These are phyloP conservation scores for Vitis vinifera DNA, from an alignment of 164 flowering plant species.

Conservation along the genomic window DNA sequence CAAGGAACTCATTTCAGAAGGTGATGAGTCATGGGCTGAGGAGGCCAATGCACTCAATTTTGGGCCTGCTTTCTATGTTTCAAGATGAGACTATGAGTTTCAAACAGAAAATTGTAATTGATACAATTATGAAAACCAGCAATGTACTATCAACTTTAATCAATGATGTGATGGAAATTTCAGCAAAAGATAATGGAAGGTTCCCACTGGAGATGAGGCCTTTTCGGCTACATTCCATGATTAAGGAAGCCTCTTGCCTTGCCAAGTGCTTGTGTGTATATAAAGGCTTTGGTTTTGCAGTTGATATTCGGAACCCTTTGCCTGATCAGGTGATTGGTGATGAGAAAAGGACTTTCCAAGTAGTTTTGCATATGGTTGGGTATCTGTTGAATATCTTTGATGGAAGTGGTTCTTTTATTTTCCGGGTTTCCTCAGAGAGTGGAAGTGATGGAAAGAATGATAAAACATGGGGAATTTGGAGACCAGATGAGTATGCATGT, in stretches of 20 bases:
- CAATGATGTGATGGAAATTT: slow-evolving; percentile 50
- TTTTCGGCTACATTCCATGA: slow-evolving; percentile 49
- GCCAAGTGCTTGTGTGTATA: slow-evolving; percentile 47
- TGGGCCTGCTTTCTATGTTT: slow-evolving; percentile 54
- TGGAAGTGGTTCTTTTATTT: slow-evolving; percentile 22
- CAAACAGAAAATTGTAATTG: slow-evolving; percentile 40
- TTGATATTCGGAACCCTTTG: slow-evolving; percentile 36
- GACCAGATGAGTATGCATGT: slow-evolving; percentile 15
- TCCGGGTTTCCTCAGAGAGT: slow-evolving; percentile 31
- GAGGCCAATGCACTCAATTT: slow-evolving; percentile 49
- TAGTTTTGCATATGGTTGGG: slow-evolving; percentile 64
- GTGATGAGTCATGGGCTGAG: slow-evolving; percentile 67
- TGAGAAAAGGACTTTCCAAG: slow-evolving; percentile 56
- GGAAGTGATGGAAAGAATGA: slow-evolving; percentile 27
- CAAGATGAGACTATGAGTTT: slow-evolving; percentile 32
- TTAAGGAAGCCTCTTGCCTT: slow-evolving; percentile 47
- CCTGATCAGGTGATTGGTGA: slow-evolving; percentile 69
- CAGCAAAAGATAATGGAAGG: slow-evolving; percentile 31
- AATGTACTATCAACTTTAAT: slow-evolving; percentile 52
- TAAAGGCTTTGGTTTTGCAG: slow-evolving; percentile 34
- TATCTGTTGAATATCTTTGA: slow-evolving; percentile 25
- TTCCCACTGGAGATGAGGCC: slow-evolving; percentile 31
- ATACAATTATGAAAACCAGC: slow-evolving; percentile 50
- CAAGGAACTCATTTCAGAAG: slow-evolving; percentile 49
- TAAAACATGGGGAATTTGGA: slow-evolving; percentile 18